A percentile compares a stretch with the other conserved stretches of the same genome.
Conservation (phyloP, 371 early-diverging fungal genomes). For the Rhizopus delemar region DNA sequence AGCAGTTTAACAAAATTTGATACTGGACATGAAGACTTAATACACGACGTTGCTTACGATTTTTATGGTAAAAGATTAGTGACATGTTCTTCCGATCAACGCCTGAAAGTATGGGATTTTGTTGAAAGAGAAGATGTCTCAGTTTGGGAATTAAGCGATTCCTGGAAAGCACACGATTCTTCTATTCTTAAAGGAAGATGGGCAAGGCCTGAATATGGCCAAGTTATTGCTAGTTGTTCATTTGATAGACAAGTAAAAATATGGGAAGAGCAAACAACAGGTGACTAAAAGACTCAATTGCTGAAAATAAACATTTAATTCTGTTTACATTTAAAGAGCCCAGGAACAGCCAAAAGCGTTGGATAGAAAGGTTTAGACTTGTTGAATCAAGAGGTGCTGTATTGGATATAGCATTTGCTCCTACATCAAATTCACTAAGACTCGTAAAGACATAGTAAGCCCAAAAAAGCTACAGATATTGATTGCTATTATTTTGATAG, state of each 20-base stretch:
- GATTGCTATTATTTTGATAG: conserved; percentile 33
- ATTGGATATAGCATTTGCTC: conserved; percentile 89
- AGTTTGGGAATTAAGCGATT: conserved; percentile 80
- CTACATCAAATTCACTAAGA: conserved; percentile 72
- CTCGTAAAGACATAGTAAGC: conserved; percentile 46
- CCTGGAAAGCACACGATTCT: conserved; percentile 92
- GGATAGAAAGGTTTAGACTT: conserved; percentile 68
- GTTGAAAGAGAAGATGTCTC: conserved; percentile 58
- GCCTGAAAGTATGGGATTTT: conserved; percentile 91
- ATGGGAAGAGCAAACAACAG: conserved; percentile 86
- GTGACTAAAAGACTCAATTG: conserved; percentile 30
- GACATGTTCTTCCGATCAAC: conserved; percentile 91
- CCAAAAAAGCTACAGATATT: not conserved
- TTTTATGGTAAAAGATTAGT: conserved; percentile 89
- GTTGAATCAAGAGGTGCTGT: conserved; percentile 77
- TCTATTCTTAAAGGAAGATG: conserved; percentile 83
- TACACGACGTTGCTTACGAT: conserved; percentile 91
- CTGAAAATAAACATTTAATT: not conserved
- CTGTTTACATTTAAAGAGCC: conserved; percentile 42
- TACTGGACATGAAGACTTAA: conserved; percentile 89
- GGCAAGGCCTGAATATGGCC: conserved; percentile 94
- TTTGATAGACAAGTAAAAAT: conserved; percentile 88
- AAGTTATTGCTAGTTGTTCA: conserved; percentile 89
- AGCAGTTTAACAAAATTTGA: conserved; percentile 58
- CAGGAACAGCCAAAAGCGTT: conserved; percentile 68